Evolutionary conservation across 163 green algal species (phyloP).

Genomic region (Smithsoniella earleae): DNA sequence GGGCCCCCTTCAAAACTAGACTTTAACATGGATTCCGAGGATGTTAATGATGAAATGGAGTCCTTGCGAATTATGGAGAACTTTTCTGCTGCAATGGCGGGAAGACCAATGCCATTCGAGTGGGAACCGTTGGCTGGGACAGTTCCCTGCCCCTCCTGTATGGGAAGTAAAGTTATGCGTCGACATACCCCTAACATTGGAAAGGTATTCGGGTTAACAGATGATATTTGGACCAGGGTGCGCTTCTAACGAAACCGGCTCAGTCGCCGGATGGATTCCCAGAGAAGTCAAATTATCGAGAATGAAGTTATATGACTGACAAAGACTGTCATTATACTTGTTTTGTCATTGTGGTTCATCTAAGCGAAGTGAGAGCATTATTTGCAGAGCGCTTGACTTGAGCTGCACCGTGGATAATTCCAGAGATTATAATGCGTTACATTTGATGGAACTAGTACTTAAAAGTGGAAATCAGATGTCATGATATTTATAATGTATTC

Average conservation of each 20-base stretch:
- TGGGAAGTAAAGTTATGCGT: slow-evolving; percentile 20
- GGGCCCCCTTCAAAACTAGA: slow-evolving; percentile 13
- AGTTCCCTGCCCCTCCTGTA: slow-evolving; percentile 20
- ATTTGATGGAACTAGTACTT: too few relatives aligned
- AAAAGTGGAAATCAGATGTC: neutral
- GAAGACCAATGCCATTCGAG: slow-evolving; percentile 11
- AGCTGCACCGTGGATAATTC: too few relatives aligned
- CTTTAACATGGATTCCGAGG: slow-evolving; percentile 29
- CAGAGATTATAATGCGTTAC: too few relatives aligned
- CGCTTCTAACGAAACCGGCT: neutral
- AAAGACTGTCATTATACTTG: neutral
- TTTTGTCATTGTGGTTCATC: too few relatives aligned
- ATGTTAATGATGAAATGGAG: slow-evolving; percentile 30
- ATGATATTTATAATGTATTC: neutral
- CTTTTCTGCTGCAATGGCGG: slow-evolving; percentile 8
- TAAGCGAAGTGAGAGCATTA: too few relatives aligned
- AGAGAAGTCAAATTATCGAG: neutral
- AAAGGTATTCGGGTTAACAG: slow-evolving; percentile 4
- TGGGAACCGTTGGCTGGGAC: slow-evolving; percentile 14
- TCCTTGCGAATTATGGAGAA: slow-evolving; percentile 28
- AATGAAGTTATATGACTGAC: neutral
- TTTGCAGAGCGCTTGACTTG: too few relatives aligned
- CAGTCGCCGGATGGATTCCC: neutral
- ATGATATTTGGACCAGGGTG: slow-evolving; percentile 29
- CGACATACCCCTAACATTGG: slow-evolving; percentile 25